Conservation (phyloP, 2,329 filamentous ascomycete species). For the Cadophora sp. region DNA sequence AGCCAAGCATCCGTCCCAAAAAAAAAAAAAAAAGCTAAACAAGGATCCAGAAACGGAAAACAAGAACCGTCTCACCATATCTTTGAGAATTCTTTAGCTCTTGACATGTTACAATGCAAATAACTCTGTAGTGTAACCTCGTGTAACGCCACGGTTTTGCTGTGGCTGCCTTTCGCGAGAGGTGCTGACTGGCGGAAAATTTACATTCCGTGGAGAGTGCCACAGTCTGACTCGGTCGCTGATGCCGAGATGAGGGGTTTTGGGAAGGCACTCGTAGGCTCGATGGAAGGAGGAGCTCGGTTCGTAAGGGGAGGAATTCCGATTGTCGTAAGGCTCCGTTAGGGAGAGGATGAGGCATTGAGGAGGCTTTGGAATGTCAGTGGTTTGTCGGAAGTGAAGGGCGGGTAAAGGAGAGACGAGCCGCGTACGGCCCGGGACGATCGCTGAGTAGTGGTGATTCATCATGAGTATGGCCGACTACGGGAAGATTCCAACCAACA, state of each 20-base stretch:
- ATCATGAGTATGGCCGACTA: neutral
- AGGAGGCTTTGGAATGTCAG: neutral
- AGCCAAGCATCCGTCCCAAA: neutral
- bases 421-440: slow-evolving; percentile 5
- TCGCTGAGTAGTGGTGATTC: neutral
- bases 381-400: neutral
- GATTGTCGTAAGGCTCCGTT: neutral
- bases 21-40: neutral
- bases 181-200: slow-evolving; percentile 1
- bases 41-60: slow-evolving; percentile 11
- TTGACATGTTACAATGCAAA: neutral
- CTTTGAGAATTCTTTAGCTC: neutral
- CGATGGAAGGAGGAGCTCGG: neutral
- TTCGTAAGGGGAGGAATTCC: slow-evolving; percentile 9
- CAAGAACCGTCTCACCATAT: slow-evolving; percentile 6
- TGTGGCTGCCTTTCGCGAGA: slow-evolving; percentile 7
- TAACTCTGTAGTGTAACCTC: neutral
- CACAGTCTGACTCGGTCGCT: slow-evolving; percentile 9
- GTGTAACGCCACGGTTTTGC: neutral
- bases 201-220: neutral
- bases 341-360: neutral
- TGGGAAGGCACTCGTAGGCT: neutral
- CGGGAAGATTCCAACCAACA: neutral
- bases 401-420: slow-evolving; percentile 13
- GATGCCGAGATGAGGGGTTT: slow-evolving; percentile 13